Conservation (phyloP, 2,329 filamentous ascomycete genomes). For the Rhynchosporium agropyri region DNA sequence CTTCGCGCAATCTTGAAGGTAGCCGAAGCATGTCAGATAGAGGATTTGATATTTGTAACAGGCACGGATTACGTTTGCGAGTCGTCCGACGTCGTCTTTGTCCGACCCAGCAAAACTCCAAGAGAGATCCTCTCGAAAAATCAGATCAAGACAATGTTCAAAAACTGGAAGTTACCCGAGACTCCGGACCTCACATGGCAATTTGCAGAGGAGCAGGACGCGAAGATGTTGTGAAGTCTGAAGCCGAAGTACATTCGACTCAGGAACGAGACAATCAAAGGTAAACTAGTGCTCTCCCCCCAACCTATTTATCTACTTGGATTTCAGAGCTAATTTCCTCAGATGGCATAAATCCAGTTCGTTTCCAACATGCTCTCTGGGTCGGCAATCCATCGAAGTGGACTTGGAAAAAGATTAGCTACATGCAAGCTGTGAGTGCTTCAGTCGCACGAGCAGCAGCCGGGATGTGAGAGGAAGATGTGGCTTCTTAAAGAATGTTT, state of each 20-base stretch:
- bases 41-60: not conserved
- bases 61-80: not conserved
- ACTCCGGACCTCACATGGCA: not conserved
- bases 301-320: not conserved
- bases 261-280: not conserved
- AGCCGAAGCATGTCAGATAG: not conserved
- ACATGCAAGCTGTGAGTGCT: slow-evolving; percentile 5
- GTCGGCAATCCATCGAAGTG: not conserved
- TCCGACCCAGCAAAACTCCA: not conserved
- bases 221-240: not conserved
- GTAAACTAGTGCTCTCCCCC: not conserved
- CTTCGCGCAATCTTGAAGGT: not conserved
- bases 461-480: not conserved
- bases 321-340: not conserved
- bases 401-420: not conserved
- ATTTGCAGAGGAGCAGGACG: not conserved
- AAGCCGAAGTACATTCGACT: not conserved
- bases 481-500: too few relatives aligned
- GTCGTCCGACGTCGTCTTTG: not conserved
- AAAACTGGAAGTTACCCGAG: not conserved
- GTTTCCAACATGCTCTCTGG: not conserved
- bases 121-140: not conserved
- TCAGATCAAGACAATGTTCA: not conserved
- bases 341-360: not conserved
- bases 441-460: not conserved